Evolutionary conservation across 129 eudicot species (phyloP).

Genomic region (Centrapalus pauciflorus): DNA sequence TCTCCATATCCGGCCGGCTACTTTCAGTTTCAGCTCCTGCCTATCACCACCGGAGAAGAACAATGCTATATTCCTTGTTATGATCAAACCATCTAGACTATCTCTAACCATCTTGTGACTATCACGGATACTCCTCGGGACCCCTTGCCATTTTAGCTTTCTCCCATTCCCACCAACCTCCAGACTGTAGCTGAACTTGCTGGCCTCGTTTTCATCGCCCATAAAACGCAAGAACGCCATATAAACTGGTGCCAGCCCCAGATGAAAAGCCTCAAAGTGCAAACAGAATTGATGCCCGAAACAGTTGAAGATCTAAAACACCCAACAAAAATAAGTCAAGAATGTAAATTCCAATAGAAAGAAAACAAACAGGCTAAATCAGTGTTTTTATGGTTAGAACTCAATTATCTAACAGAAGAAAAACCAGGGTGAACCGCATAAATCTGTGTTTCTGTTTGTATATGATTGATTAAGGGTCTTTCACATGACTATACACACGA

Average conservation of each 20-base stretch:
- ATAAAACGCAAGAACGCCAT: slow-evolving; percentile 67
- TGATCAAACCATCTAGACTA: slow-evolving; percentile 55
- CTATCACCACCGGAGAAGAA: slow-evolving; percentile 66
- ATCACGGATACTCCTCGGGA: slow-evolving; percentile 67
- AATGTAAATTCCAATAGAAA: background rate
- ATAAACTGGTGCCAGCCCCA: slow-evolving; percentile 61
- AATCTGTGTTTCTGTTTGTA: too few relatives aligned
- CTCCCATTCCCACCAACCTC: slow-evolving; percentile 54
- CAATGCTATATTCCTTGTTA: slow-evolving; percentile 51
- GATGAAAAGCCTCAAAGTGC: slow-evolving; percentile 69
- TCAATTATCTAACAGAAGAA: background rate
- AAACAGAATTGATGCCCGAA: slow-evolving; percentile 63
- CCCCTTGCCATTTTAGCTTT: slow-evolving; percentile 63
- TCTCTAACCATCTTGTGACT: slow-evolving; percentile 58
- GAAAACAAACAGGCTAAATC: background rate
- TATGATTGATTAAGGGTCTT: too few relatives aligned
- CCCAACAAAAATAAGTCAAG: background rate
- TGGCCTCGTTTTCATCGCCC: slow-evolving; percentile 66
- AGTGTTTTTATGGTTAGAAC: background rate
- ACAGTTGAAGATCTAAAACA: slow-evolving; percentile 59
- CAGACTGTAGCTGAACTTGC: slow-evolving; percentile 54
- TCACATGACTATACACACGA: too few relatives aligned
- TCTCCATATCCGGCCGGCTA: slow-evolving; percentile 71
- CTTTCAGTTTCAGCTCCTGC: slow-evolving; percentile 60
- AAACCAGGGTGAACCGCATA: too few relatives aligned